Evolutionary conservation across 306 rosid genomes (phyloP).

Genomic region (Cucurbita argyrosperma): DNA sequence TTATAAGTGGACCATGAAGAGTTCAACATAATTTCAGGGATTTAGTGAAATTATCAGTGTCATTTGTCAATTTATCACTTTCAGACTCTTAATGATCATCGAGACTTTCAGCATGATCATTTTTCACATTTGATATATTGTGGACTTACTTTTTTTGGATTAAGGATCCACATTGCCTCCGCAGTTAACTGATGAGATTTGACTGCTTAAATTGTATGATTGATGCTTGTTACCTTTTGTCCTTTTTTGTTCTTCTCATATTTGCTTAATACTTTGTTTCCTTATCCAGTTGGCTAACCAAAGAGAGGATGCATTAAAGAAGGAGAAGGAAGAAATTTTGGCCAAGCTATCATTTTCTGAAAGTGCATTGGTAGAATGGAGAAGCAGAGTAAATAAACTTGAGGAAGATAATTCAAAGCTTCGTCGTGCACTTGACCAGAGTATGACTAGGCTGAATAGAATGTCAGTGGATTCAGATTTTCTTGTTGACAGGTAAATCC

Average conservation of each 20-base stretch:
- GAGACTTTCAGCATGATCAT: not conserved
- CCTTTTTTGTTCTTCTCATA: not conserved
- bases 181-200: not conserved
- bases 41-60: not conserved
- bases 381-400: conserved; percentile 63
- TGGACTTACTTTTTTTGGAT: not conserved
- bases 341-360: conserved; percentile 66
- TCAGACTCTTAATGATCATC: not conserved
- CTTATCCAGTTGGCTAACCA: conserved; percentile 49
- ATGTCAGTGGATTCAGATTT: conserved; percentile 97
- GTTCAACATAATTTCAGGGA: not conserved
- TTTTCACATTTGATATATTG: not conserved
- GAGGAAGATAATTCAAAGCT: conserved; percentile 91
- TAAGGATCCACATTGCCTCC: not conserved
- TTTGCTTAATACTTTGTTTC: not conserved
- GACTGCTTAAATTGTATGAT: not conserved
- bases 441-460: conserved; percentile 90
- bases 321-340: conserved; percentile 59
- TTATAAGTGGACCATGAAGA: not conserved
- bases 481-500: conserved; percentile 82
- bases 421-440: conserved; percentile 82
- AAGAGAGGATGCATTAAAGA: conserved; percentile 33
- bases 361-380: conserved; percentile 61
- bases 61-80: not conserved
- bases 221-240: not conserved